Evolutionary conservation across 805 yeast genomes (phyloP).

Genomic region (Suhomyces xylopsoci): DNA sequence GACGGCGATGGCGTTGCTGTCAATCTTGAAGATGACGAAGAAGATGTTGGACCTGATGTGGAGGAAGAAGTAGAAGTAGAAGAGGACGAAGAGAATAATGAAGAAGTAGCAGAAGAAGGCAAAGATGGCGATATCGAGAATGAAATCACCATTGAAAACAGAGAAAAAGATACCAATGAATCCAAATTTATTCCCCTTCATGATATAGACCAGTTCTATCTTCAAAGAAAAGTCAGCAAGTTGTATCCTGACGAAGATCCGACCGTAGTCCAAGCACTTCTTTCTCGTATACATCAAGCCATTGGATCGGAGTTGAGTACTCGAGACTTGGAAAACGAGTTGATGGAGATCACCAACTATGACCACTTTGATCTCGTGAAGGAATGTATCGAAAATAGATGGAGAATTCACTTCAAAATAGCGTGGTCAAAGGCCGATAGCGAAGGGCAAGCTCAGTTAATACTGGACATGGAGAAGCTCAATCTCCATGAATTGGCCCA

Average conservation of each 20-base stretch:
- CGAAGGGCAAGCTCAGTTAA: constrained; percentile 4
- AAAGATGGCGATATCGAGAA: constrained; percentile 34
- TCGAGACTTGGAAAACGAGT: constrained; percentile 50
- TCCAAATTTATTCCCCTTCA: constrained; percentile 7
- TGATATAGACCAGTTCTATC: constrained; percentile 42
- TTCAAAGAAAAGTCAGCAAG: constrained; percentile 48
- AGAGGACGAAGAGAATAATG: constrained; percentile 5
- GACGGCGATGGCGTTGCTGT: constrained; percentile 23
- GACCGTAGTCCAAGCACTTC: constrained; percentile 31
- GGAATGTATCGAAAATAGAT: constrained; percentile 48
- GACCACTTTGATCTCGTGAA: constrained; percentile 51
- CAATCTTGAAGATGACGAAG: constrained; percentile 20
- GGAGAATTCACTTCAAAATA: constrained; percentile 53
- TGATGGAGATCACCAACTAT: constrained; percentile 51
- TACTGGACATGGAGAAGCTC: constrained; percentile 45
- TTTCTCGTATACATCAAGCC: constrained; percentile 37
- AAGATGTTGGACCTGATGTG: constrained; percentile 8
- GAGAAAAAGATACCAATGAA: not conserved
- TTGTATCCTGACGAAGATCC: constrained; percentile 36
- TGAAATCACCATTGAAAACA: constrained; percentile 1
- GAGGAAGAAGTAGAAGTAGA: constrained; percentile 8
- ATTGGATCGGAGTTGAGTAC: constrained; percentile 38
- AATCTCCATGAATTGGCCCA: constrained; percentile 41
- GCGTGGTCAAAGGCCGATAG: constrained; percentile 24
- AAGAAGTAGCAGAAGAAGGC: not conserved